Evolutionary conservation across 2,329 filamentous ascomycete species (phyloP).

Genomic region (Ophiocordyceps camponoti-floridani): DNA sequence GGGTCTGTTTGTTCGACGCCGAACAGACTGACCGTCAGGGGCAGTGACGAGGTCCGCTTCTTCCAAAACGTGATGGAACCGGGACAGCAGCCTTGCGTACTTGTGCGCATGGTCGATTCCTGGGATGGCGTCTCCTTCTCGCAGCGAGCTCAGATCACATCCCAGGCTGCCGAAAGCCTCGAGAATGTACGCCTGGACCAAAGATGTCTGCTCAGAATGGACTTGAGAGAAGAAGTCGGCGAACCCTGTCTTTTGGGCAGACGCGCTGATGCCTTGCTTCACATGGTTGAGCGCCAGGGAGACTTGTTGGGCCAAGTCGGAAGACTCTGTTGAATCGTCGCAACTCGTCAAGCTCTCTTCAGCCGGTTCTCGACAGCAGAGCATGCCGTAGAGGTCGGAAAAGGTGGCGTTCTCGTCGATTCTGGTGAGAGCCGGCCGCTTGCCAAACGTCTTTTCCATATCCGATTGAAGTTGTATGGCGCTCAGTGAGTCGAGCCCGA

Average conservation of each 20-base stretch:
- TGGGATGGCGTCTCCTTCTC: neutral
- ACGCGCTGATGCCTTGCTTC: neutral
- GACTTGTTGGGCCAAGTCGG: neutral
- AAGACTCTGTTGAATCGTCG: neutral
- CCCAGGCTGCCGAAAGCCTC: neutral
- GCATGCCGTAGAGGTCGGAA: neutral
- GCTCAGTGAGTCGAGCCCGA: neutral
- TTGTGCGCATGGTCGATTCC: neutral
- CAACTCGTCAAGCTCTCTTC: neutral
- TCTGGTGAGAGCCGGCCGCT: neutral
- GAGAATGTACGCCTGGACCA: neutral
- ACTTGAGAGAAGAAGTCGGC: neutral
- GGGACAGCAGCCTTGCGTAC: neutral
- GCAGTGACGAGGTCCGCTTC: neutral
- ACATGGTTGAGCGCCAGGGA: neutral
- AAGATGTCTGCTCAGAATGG: neutral
- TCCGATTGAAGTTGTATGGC: conserved; percentile 1
- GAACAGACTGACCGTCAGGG: neutral
- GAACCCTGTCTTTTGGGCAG: neutral
- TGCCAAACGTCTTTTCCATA: neutral
- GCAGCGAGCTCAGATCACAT: neutral
- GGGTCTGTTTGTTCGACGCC: neutral
- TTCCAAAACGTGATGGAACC: neutral
- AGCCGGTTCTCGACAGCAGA: neutral
- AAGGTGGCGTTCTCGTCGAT: conserved; percentile 1